Conservation (phyloP, 2,329 filamentous ascomycete species). For the Colletotrichum sp. region DNA sequence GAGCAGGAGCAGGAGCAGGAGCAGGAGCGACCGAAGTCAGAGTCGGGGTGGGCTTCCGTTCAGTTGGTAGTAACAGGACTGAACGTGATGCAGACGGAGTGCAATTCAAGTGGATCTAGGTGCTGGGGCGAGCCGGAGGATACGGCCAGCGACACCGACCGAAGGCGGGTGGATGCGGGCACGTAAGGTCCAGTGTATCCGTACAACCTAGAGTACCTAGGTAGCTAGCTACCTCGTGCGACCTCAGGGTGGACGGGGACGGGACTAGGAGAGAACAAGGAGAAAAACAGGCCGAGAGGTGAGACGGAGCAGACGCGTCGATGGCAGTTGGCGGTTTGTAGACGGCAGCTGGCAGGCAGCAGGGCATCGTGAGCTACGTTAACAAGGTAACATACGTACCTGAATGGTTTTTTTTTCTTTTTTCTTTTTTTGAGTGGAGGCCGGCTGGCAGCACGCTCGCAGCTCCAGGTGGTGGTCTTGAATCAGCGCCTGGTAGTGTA, state of each 20-base stretch:
- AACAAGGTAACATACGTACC: too few relatives aligned
- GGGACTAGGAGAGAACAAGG: background rate
- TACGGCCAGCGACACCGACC: background rate
- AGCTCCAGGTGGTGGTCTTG: background rate
- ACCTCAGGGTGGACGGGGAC: background rate
- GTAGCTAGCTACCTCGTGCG: background rate
- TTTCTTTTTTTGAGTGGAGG: background rate
- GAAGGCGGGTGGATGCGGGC: background rate
- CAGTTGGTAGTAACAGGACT: background rate
- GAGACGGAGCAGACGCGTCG: background rate
- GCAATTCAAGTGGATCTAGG: background rate
- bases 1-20: background rate
- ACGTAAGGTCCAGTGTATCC: background rate
- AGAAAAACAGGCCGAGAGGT: background rate
- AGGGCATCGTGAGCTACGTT: background rate
- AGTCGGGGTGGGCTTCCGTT: background rate
- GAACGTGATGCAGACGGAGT: background rate
- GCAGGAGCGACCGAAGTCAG: background rate
- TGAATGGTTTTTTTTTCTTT: too few relatives aligned
- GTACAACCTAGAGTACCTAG: background rate
- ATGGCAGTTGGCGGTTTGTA: background rate
- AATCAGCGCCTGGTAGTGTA: background rate
- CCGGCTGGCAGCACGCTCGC: background rate
- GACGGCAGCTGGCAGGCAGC: background rate
- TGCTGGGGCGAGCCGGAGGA: background rate